Evolutionary conservation across 1,284 basidiomycete species (phyloP).

Genomic region (Sporisorium graminicola): DNA sequence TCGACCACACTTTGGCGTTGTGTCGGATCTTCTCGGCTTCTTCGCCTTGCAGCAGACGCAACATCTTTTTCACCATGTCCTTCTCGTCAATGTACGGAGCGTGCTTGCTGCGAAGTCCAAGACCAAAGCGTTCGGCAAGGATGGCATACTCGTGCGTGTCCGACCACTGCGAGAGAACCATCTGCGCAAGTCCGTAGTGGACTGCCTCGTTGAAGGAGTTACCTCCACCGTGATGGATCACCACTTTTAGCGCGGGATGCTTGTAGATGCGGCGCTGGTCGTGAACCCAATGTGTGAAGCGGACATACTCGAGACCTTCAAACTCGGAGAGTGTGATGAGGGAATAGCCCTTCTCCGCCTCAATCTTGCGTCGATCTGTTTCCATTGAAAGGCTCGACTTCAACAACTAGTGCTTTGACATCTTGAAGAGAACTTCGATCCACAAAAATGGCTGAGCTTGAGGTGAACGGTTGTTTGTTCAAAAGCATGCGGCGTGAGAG

Average conservation of each 20-base stretch:
- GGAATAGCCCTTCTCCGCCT: constrained; percentile 39
- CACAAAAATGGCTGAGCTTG: too few species aligned
- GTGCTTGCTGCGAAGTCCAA: constrained; percentile 51
- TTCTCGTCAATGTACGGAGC: constrained; percentile 47
- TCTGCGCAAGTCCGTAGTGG: constrained; percentile 59
- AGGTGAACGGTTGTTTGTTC: too few species aligned
- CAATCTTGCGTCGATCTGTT: constrained; percentile 26
- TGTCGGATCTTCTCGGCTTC: constrained; percentile 43
- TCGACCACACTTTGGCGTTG: constrained; percentile 49
- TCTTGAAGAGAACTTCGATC: too few species aligned
- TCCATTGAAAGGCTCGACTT: too few species aligned
- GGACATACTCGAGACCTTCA: constrained; percentile 54
- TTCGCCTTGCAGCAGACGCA: constrained; percentile 29
- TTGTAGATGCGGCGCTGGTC: constrained; percentile 54
- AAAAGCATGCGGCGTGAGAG: too few species aligned
- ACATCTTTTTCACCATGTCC: constrained; percentile 51
- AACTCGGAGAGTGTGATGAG: constrained; percentile 43
- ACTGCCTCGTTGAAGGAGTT: constrained; percentile 67
- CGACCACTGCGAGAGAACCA: constrained; percentile 63
- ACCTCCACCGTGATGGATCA: constrained; percentile 65
- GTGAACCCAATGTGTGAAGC: constrained; percentile 55
- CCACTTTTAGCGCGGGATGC: constrained; percentile 58
- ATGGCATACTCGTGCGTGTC: constrained; percentile 62
- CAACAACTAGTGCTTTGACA: too few species aligned
- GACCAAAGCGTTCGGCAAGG: constrained; percentile 46